A percentile compares a stretch with the other conserved stretches of the same genome.
Evolutionary conservation across 225 moss, liverwort and hornwort genomes (phyloP).

Genomic region (Climacium dendroides): DNA sequence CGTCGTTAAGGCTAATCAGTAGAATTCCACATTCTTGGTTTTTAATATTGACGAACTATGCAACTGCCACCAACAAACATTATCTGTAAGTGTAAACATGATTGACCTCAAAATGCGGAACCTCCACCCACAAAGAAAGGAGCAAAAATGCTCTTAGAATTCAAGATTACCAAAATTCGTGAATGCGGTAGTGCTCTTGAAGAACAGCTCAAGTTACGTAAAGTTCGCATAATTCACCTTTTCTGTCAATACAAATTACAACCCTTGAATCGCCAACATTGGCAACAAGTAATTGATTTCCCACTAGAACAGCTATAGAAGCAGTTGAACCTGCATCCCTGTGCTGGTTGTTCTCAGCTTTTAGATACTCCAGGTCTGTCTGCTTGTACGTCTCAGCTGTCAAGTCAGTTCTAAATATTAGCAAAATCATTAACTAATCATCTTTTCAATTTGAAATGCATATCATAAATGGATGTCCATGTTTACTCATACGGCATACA

Average conservation of each 20-base stretch:
- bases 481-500: neutral
- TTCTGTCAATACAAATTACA: constrained; percentile 63
- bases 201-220: neutral
- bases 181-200: neutral
- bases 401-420: neutral
- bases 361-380: constrained; percentile 83
- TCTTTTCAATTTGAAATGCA: neutral
- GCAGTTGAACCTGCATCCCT: constrained; percentile 97
- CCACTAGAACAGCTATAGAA: constrained; percentile 87
- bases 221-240: constrained; percentile 37
- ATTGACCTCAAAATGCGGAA: neutral
- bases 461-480: neutral
- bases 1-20: neutral
- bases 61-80: neutral
- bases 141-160: neutral
- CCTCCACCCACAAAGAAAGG: neutral
- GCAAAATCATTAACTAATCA: neutral
- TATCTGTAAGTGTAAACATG: neutral
- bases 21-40: neutral
- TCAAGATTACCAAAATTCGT: no score
- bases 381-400: constrained; percentile 85
- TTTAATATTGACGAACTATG: neutral
- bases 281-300: constrained; percentile 77
- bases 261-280: constrained; percentile 98
- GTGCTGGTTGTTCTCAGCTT: constrained; percentile 67